Conservation (phyloP, 345 rosid species). For the Garcia nutans region DNA sequence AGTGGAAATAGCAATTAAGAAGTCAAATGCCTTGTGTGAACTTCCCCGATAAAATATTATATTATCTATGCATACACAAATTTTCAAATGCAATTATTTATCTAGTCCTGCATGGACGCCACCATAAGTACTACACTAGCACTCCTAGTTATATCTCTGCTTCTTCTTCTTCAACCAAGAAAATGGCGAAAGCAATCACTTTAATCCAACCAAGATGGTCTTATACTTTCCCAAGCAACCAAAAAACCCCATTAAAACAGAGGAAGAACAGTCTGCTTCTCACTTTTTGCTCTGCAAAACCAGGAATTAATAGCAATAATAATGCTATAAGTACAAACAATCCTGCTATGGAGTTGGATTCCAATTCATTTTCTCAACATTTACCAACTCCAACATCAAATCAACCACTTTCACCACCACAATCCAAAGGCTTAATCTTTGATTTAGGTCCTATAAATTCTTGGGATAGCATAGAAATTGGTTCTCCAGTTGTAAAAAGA, state of each 20-base stretch:
- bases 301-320: constrained; percentile 35
- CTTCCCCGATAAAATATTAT: not conserved
- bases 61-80: constrained; percentile 1
- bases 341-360: constrained; percentile 21
- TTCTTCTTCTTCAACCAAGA: constrained; percentile 11
- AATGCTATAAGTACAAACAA: constrained; percentile 26
- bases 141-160: constrained; percentile 6
- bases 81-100: not conserved
- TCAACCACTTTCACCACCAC: not conserved
- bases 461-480: constrained; percentile 71
- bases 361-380: constrained; percentile 13
- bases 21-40: not conserved
- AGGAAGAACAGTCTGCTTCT: constrained; percentile 24
- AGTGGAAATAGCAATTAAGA: not conserved
- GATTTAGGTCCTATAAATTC: constrained; percentile 52
- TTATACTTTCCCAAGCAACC: constrained; percentile 24
- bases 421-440: constrained; percentile 53
- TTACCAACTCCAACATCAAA: constrained; percentile 18
- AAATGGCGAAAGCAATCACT: constrained; percentile 17
- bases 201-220: constrained; percentile 19
- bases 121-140: constrained; percentile 10
- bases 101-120: constrained; percentile 20
- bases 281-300: constrained; percentile 52
- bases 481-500: constrained; percentile 80
- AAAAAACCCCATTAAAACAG: constrained; percentile 19